Evolutionary conservation across 1,284 basidiomycete genomes (phyloP), one percentile per base, ranked within the genome.

Genomic region (Ustilago lituana): DNA sequence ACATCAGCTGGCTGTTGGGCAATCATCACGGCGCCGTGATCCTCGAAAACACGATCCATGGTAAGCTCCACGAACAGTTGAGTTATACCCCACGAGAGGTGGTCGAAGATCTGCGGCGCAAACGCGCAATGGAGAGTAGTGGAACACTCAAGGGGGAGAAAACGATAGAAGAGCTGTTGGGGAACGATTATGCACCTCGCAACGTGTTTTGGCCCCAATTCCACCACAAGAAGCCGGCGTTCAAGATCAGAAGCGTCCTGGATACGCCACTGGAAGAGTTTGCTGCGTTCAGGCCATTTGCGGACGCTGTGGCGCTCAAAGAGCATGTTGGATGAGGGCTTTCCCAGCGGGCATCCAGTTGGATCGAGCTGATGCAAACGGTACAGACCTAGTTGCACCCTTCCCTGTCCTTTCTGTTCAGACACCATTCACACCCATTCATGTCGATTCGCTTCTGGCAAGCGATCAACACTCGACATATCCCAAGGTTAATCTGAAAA

Each of bases 11-110:
- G 12, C 40, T 67, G 39, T 4, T 67, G 17, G 32, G 32, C 2
- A 50, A 61, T 11, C 15, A 17, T 17, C 32, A 54, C 20, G 48
- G 22, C 3, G 54, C 50, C 0, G 38, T 53, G 2, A 23, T 41
- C 1, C 10, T 67, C 3, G 64, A 67, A 41, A 67, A 67, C 29
- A 9, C 44, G 3, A 31, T 60, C 6, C 45, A 54, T 19, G 37
- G 29, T 4, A 31, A 33, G 3, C 19, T 57, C 7, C 35, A 49
- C 4, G 0, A 27, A 4, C 15, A 39, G 15, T 38, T 35, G 8
- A 9, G 14, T 5, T 5, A 46, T 10, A 37, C 32, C 4, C 58
- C 58, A n/a, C n/a, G n/a, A n/a, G n/a, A n/a, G n/a, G 29, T 35
- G 3, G 0, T 54, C 1, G 37, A 65, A 5, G n/a, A 54, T 6